A percentile compares a stretch with the other conserved stretches of the same genome.
Evolutionary conservation across 176 grass and related monocot genomes (phyloP).

Genomic region (Puya raimondii): DNA sequence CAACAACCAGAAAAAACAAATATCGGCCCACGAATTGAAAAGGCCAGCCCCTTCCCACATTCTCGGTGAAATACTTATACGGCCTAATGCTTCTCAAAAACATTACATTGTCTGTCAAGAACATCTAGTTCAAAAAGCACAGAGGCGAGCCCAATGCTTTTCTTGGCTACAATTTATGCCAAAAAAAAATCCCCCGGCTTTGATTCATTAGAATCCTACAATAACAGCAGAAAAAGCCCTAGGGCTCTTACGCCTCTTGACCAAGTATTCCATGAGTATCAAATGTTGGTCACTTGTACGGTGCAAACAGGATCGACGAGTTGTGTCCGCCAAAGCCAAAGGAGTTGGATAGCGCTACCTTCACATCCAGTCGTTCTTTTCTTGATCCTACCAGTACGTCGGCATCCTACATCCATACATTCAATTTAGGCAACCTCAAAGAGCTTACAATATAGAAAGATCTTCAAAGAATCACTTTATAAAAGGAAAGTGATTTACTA

Average conservation of each 20-base stretch:
- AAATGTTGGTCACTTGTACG: slow-evolving; percentile 35
- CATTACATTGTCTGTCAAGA: slow-evolving; percentile 11
- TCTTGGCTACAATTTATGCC: slow-evolving; percentile 22
- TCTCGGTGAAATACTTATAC: not conserved
- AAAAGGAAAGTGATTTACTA: not conserved
- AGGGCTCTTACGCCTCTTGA: not conserved
- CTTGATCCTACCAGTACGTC: slow-evolving; percentile 53
- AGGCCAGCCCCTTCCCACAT: not conserved
- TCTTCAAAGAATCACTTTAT: not conserved
- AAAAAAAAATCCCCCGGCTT: slow-evolving; percentile 30
- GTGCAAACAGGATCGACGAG: slow-evolving; percentile 88
- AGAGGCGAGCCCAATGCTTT: slow-evolving; percentile 18
- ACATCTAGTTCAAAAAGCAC: slow-evolving; percentile 11
- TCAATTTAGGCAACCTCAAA: not conserved
- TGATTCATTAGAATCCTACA: slow-evolving; percentile 9
- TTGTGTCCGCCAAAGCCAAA: slow-evolving; percentile 99
- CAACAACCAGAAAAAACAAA: not conserved
- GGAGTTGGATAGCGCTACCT: slow-evolving; percentile 85
- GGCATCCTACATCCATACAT: slow-evolving; percentile 44
- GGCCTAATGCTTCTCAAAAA: not conserved
- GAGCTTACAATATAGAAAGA: not conserved
- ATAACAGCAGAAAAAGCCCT: not conserved
- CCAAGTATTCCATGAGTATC: not conserved
- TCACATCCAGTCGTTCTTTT: slow-evolving; percentile 87
- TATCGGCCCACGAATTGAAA: not conserved